Evolutionary conservation across 768 basidiomycete species (phyloP), one percentile per base, ranked within the genome.

Genomic region (Agrocybe praecox): DNA sequence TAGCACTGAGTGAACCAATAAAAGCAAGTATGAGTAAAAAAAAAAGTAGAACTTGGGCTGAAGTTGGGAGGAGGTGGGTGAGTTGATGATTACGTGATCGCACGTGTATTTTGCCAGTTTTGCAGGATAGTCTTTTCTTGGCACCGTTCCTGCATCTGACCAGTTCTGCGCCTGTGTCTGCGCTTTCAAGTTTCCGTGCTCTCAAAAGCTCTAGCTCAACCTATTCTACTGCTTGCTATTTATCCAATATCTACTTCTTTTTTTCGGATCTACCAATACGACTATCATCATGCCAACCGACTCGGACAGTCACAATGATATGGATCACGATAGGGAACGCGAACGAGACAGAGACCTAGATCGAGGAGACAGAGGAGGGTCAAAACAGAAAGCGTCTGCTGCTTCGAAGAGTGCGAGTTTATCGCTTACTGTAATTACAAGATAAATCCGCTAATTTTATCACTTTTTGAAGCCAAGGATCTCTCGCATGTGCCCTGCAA

Each of bases 401-500:
- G 58, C 66, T 23, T 61, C 69, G 46, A 74, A 71, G 66, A 66
- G 70, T 70, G 52, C 42, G 57, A 51, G 17, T 24, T 15, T 4
- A 40, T 32, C 19, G 23, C 42, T 33, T 45, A 24, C 57, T 45
- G 24, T 51, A 14, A 26, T 17, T 32, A 32, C 26, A 45, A 47
- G 40, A 33, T 47, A 45, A 45, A 46, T 14, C n/a, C 44, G 48
- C 49, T 47, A 49, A 14, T 57, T 48, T n/a, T 33, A 52, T 52
- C 24, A 29, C 45, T 51, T 40, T 52, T 49, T 34, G 8, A 69
- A 89, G 89, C 87, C 49, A 93, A 94, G 72, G 92, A 94, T 70
- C 82, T 98, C 53, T 92, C 92, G 2, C 95, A 97, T 80, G 96
- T 98, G 14, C 96, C 96, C 1, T 98, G 96, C 79, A 92, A 96